A percentile compares a stretch with the other conserved stretches of the same genome.
Evolutionary conservation across 345 rosid species (phyloP).

Genomic region (Citrus hindsii): DNA sequence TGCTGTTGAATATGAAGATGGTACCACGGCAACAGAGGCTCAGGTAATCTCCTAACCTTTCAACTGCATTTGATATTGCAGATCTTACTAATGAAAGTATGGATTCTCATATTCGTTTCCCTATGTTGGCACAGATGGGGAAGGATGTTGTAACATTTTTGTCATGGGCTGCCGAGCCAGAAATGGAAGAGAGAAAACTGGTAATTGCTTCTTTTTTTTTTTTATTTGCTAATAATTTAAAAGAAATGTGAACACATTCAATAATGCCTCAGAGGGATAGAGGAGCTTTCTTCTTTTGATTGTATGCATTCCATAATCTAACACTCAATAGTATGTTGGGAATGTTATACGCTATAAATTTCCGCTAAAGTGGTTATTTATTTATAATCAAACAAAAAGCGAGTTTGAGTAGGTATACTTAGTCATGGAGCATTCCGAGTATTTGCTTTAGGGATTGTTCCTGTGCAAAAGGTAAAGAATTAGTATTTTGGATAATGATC

Average conservation of each 20-base stretch:
- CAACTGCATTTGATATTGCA: neutral
- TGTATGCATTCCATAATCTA: neutral
- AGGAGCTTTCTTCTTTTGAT: neutral
- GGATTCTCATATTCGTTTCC: neutral
- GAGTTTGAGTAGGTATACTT: too few species aligned
- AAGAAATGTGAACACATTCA: neutral
- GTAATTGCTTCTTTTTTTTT: conserved; percentile 10
- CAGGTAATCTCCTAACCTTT: conserved; percentile 19
- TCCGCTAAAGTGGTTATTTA: too few species aligned
- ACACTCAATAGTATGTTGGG: neutral
- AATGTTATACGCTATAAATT: too few species aligned
- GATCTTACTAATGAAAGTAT: neutral
- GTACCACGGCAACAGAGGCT: conserved; percentile 36
- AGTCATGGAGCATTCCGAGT: too few species aligned
- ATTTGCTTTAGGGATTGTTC: too few species aligned
- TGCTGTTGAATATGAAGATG: conserved; percentile 47
- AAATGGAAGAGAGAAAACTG: conserved; percentile 47
- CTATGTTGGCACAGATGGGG: conserved; percentile 27
- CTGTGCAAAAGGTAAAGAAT: too few species aligned
- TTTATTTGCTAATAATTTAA: neutral
- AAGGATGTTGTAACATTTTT: conserved; percentile 41
- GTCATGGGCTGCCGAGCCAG: conserved; percentile 48
- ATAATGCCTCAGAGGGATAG: neutral
- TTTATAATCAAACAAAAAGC: too few species aligned
- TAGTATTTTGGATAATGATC: too few species aligned